Evolutionary conservation across 2,329 filamentous ascomycete species (phyloP), one percentile per base, ranked within the genome.

Genomic region (Exophiala phaeomuriformis): DNA sequence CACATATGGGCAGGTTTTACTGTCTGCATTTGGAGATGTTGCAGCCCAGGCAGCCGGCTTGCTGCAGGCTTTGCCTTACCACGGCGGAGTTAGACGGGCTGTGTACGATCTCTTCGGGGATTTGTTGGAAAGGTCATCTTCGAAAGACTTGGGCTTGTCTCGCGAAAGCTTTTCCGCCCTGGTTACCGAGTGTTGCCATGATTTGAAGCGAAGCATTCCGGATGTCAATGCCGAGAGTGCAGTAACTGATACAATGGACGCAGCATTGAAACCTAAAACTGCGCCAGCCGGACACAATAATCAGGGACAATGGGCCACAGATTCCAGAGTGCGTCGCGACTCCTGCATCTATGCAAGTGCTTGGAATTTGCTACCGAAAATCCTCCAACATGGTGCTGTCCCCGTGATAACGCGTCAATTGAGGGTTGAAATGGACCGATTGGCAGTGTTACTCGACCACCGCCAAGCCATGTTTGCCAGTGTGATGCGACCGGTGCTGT

Each of bases 401-500:
- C 1, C 80, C 85, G 52, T 75, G 81, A 47, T 76, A 36, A 79
- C 85, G n/a, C 40, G 47, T 4, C 49, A 53, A 27, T 43, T 39
- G 12, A 45, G 91, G 49, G 80, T 83, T 7, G 81, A 88, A 46
- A 76, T 95, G 58, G 89, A 96, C 65, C 85, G 87, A 59, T 88
- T 87, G 2, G 86, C 88, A 19, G 85, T 95, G 52, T 72, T 95
- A 27, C 79, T 77, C 3, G 76, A 78, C 55, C 77, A 84, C 67
- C 83, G 82, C 65, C 75, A 83, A 32, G 85, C 86, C 40, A 87
- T 96, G 79, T 65, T 93, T 7, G 82, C 89, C 4, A 91, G 88
- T 67, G 83, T 94, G 8, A 73, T 96, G 55, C 89, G 93, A 68
- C 88, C 89, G 0, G 81, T 83, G 68, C 72, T 82, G 58, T 75